Base-by-base conservation (phyloP, 305 asterid genomes). In the Stenogyne calaminthoides region DNA sequence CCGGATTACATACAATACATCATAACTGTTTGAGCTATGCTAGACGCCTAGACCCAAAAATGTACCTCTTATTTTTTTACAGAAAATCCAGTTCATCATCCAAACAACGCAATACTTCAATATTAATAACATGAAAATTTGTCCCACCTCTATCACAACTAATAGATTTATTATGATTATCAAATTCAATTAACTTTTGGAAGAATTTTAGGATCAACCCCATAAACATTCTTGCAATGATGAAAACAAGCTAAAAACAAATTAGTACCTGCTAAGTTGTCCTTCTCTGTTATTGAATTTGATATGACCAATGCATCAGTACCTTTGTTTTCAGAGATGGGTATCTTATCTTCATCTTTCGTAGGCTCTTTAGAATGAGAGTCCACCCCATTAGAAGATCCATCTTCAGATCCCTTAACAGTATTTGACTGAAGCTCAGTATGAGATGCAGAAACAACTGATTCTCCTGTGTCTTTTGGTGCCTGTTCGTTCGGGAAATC, bases 361-460 rank as follows among this genome's bases (percentile, higher is more conserved):
- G 67, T 77, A 75, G 80, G 83, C 75, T 82, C 91, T 25, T 77
- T 74, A 58, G 84, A 72, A 54, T 71, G 82, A 70, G 91, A 70
- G 42, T 75, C 76, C 55, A 76, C 82, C 68, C 65, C 81, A 12
- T 70, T 71, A 34, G 75, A 64, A 27, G 78, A 85, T 73, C 81
- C 85, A 76, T 80, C 83, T 64, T 66, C 89, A 54, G 88, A 80
- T 80, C 87, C 96, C 81, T 87, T 87, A 60, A 75, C 71, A 79
- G 81, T 67, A 71, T 82, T 78, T 22, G 85, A 76, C 61, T 85
- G 94, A 69, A 79, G 84, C 76, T 88, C 91, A 27, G 76, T 54
- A 36, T 84, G 84, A 78, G 90, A 70, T 71, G 80, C 79, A 52
- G 73, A 73, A 72, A 67, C 81, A 78, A 65, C 77, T 58, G 81